A percentile compares a stretch with the other conserved stretches of the same genome.
Conservation (phyloP, 164 flowering plant genomes). For the Chimonanthus praecox region DNA sequence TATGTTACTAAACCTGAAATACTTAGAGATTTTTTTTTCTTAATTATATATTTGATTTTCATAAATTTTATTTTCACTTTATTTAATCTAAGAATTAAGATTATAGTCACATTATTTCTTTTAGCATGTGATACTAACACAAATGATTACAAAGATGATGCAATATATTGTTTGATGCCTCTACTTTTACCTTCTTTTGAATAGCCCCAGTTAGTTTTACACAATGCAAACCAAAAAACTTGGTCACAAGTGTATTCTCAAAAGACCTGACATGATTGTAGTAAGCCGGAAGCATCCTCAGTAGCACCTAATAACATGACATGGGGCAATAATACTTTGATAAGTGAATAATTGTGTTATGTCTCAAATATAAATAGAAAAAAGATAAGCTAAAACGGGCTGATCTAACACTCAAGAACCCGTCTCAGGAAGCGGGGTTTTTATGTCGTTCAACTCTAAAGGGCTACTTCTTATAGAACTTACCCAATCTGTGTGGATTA, state of each 20-base stretch:
- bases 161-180: not conserved
- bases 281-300: slow-evolving; percentile 86
- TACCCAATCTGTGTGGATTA: no score
- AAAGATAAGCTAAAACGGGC: not conserved
- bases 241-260: slow-evolving; percentile 81
- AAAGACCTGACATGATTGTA: slow-evolving; percentile 78
- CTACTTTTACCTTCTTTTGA: slow-evolving; percentile 60
- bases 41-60: no score
- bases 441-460: no score
- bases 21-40: no score
- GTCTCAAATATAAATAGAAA: not conserved
- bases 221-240: slow-evolving; percentile 84
- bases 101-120: no score
- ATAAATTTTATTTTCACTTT: no score
- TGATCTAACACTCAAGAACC: no score
- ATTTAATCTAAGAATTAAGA: no score
- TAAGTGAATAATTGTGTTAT: not conserved
- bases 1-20: no score
- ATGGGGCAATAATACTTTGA: not conserved
- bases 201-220: slow-evolving; percentile 71
- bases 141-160: not conserved
- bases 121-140: not conserved
- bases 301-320: slow-evolving; percentile 44
- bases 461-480: no score
- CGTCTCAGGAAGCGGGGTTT: no score